A percentile compares a stretch with the other conserved stretches of the same genome.
phyloP scores from a whole-genome alignment of 192 early-diverging fungal genomes.

The Entomortierella beljakovae region DNA sequence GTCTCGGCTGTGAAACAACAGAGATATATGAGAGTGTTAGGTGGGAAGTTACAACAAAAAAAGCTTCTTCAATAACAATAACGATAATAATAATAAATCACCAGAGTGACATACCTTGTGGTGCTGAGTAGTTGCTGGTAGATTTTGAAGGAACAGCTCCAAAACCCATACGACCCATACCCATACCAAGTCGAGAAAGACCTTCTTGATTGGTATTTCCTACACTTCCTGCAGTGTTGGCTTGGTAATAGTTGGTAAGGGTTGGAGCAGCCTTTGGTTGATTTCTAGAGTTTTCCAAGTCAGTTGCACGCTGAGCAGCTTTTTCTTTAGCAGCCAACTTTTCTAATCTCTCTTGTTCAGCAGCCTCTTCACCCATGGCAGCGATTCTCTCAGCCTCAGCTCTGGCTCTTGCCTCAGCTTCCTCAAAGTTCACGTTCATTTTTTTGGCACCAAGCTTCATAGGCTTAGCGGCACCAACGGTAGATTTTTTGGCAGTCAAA shows the following conservation, averaged over 20 bases:
- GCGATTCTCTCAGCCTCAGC: slow-evolving; percentile 79
- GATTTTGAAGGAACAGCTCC: slow-evolving; percentile 48
- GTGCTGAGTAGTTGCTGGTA: slow-evolving; percentile 27
- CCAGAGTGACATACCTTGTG: slow-evolving; percentile 19
- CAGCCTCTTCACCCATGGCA: slow-evolving; percentile 36
- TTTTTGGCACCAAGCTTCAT: slow-evolving; percentile 93
- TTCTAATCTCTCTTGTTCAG: slow-evolving; percentile 49
- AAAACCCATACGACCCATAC: slow-evolving; percentile 76
- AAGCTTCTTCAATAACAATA: background rate
- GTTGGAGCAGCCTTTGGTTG: slow-evolving; percentile 28
- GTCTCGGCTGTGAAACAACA: slow-evolving; percentile 34
- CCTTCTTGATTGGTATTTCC: slow-evolving; percentile 53
- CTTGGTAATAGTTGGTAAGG: slow-evolving; percentile 57
- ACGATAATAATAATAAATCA: background rate
- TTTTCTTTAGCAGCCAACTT: slow-evolving; percentile 45
- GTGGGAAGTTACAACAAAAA: background rate
- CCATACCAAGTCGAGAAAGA: slow-evolving; percentile 75
- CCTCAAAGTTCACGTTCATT: slow-evolving; percentile 89
- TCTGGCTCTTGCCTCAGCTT: slow-evolving; percentile 89
- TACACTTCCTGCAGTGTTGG: slow-evolving; percentile 54
- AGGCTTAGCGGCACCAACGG: slow-evolving; percentile 85
- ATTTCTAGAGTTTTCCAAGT: slow-evolving; percentile 28
- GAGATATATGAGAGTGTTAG: slow-evolving; percentile 1
- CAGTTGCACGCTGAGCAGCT: slow-evolving; percentile 30
- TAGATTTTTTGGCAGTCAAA: slow-evolving; percentile 59